Base-by-base conservation (phyloP, 2,329 filamentous ascomycete species). In the Capronia americana region DNA sequence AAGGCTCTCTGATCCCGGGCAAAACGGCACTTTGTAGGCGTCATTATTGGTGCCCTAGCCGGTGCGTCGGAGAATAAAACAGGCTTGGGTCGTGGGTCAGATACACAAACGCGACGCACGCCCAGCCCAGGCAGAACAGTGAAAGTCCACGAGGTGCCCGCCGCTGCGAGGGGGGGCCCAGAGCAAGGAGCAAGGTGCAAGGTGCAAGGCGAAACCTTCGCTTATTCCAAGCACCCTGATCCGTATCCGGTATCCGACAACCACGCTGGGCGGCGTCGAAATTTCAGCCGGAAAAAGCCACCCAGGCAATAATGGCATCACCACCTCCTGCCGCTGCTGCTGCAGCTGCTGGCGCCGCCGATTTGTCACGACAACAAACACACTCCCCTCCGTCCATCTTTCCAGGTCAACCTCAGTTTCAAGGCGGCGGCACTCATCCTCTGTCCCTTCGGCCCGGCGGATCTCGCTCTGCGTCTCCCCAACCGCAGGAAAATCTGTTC, bases 401-500 rank as follows among this genome's bases (percentile, higher is more conserved):
- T 51, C 64, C 53, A 41, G 38, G 38, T 44, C 38, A 14, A 48
- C 30, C 34, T 26, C 41, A 63, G 4, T 57, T 53, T 23, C 62
- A 59, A 64, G 54, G 44, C 48, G 54, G 51, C 30, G 59, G 66
- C 46, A 41, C 26, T 41, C 67, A 71, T 60, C 69, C 69, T 34
- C 48, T 63, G 5, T 60, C 63, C 46, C 56, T 70, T n/a, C 64
- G 68, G 60, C 69, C 68, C 53, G 70, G 70, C 30, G 69, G 63
- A 23, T 63, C 70, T 61, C 66, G 65, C 38, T 67, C 69, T 50
- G 51, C 46, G 28, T 65, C 69, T 34, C 69, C 68, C 57, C 64
- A 68, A 55, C 65, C 66, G 10, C 58, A 61, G 48, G 46, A 62
- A 20, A 44, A 44, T 8, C 38, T n/a, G 17, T 55, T 44, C n/a